A percentile compares a stretch with the other conserved stretches of the same genome.
Conservation (phyloP, 148 eudicot species). For the Fagopyrum homotropicum region DNA sequence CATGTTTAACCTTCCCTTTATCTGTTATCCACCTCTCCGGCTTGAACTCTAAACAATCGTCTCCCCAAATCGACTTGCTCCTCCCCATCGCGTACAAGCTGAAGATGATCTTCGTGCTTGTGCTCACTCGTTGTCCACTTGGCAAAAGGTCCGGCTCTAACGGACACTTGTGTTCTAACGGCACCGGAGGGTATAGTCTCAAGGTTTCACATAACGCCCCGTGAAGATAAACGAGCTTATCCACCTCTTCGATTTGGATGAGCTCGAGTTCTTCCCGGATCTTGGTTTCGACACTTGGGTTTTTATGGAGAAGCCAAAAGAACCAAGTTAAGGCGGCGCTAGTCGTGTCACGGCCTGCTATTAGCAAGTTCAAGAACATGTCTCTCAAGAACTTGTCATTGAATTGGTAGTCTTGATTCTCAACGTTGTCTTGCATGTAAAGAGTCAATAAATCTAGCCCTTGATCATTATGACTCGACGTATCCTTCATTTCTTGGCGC, state of each 20-base stretch:
- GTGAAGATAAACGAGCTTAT: neutral
- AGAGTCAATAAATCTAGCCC: no score
- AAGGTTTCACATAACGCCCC: neutral
- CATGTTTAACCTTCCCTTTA: neutral
- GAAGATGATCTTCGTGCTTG: neutral
- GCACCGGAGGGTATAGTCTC: neutral
- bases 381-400: no score
- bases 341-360: no score
- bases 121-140: neutral
- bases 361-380: no score
- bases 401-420: neutral
- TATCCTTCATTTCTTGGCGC: neutral
- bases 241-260: neutral
- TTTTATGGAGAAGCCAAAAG: no score
- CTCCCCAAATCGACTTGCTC: no score
- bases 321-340: no score
- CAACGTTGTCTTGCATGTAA: no score
- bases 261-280: neutral
- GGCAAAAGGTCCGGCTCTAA: neutral
- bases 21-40: no score
- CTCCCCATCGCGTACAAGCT: neutral
- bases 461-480: neutral
- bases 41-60: no score
- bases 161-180: neutral
- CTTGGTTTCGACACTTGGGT: no score